Evolutionary conservation across 495 filamentous ascomycete genomes (phyloP).

Genomic region (Diplogelasinospora grovesii): DNA sequence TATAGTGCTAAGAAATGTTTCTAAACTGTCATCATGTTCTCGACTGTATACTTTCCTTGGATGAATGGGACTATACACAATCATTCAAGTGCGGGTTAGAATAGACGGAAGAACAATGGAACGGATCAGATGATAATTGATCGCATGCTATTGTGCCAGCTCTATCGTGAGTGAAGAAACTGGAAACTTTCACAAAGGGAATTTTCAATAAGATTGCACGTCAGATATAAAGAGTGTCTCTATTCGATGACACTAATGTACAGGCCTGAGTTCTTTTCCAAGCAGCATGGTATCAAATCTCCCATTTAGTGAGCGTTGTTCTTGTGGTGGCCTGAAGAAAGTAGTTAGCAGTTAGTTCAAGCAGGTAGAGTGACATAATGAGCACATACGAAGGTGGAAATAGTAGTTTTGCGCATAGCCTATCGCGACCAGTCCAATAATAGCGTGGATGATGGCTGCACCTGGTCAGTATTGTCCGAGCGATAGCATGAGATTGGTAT

Average conservation of each 20-base stretch:
- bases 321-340: constrained; percentile 83
- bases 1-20: too few species aligned
- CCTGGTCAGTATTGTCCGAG: constrained; percentile 20
- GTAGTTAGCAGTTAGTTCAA: background rate
- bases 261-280: constrained; percentile 27
- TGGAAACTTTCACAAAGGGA: background rate
- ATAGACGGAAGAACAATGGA: too few species aligned
- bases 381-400: constrained; percentile 90
- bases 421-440: constrained; percentile 63
- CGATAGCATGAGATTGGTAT: too few species aligned
- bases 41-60: too few species aligned
- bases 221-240: too few species aligned
- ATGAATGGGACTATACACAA: too few species aligned
- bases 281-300: constrained; percentile 10
- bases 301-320: constrained; percentile 86
- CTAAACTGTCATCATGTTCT: too few species aligned
- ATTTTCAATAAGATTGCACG: background rate
- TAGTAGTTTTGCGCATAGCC: constrained; percentile 98
- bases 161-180: background rate
- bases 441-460: constrained; percentile 79
- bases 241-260: constrained; percentile 40
- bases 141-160: too few species aligned
- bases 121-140: too few species aligned
- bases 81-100: too few species aligned
- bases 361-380: background rate